Evolutionary conservation across 2,329 filamentous ascomycete genomes (phyloP), one percentile per base, ranked within the genome.

Genomic region (Monilinia polystroma): DNA sequence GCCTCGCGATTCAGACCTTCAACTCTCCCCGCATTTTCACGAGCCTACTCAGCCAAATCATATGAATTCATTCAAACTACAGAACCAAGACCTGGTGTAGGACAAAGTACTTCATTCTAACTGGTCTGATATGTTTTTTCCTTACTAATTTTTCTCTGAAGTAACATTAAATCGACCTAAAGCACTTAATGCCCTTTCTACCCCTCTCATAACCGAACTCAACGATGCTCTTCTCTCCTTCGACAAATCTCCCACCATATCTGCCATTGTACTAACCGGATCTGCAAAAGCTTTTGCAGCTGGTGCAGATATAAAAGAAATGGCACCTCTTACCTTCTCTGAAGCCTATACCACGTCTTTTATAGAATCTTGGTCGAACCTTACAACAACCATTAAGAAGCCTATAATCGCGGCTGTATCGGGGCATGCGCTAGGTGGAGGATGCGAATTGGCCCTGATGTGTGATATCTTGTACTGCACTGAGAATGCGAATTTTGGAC

Each of bases 241-340:
- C 80, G 90, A 94, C 75, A 78, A 83, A 58, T 87, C 90, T 70
- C 83, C 88, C 66, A 82, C 84, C 43, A 89, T 93, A 71, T 86
- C 87, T 12, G 90, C 89, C 73, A 92, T 96, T 73, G 80, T 99
- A 68, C 83, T 99, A 67, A 97, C 95, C 0, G 95, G 95, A 66
- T 96, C 90, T 56, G 84, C 92, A 72, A 92, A 90, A 79, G 93
- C 94, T 53, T 99, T 97, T 76, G 94, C 94, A 41, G 94, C 95
- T 55, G 95, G 95, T 63, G 95, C 95, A 69, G 95, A 99, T 79
- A 99, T 99, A 82, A 98, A 98, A 80, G 95, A 99, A 80, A 99
- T 99, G 95, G 91, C 92, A 41, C 89, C 92, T 68, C 87, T 97
- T 51, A 93, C 89, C 66, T 99, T 99, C 80, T 86, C 91, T 70